A percentile compares a stretch with the other conserved stretches of the same genome.
These are phyloP conservation scores for Serendipita indica DNA, from an alignment of 768 basidiomycete genomes.

Conservation along the genomic window DNA sequence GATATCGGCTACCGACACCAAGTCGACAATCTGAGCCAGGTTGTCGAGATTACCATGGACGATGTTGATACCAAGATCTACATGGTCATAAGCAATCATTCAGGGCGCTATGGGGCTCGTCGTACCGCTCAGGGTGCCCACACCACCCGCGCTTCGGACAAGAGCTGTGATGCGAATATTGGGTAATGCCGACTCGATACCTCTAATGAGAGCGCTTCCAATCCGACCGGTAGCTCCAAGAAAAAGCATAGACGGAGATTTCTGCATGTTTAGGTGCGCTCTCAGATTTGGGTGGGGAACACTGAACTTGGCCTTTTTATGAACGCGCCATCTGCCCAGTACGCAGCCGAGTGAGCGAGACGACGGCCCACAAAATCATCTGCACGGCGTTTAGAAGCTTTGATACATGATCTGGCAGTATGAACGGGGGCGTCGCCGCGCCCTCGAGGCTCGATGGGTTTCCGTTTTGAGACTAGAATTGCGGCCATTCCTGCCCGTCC, in stretches of 20 bases:
- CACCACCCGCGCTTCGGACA: background rate
- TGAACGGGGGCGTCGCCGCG: background rate
- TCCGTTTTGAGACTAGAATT: too few relatives aligned
- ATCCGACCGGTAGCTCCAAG: background rate
- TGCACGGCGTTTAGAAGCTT: background rate
- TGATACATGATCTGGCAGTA: background rate
- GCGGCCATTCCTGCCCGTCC: too few relatives aligned
- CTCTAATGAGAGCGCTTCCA: background rate
- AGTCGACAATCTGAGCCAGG: background rate
- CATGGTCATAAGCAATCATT: background rate
- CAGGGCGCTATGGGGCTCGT: background rate
- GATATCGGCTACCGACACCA: background rate
- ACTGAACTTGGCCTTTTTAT: background rate
- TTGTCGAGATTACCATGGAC: background rate
- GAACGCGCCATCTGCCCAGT: background rate
- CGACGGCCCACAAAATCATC: background rate
- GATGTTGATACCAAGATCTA: slow-evolving; percentile 2
- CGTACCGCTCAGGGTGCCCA: background rate
- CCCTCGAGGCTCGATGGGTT: too few relatives aligned
- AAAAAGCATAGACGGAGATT: background rate
- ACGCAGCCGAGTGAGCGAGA: too few relatives aligned
- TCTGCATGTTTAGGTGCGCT: background rate
- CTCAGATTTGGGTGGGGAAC: background rate
- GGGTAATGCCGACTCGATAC: background rate
- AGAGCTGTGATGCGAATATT: background rate